A percentile compares a stretch with the other conserved stretches of the same genome.
These are phyloP conservation scores for Pleurotus tuoliensis DNA, from an alignment of 768 basidiomycete species.

Conservation along the genomic window DNA sequence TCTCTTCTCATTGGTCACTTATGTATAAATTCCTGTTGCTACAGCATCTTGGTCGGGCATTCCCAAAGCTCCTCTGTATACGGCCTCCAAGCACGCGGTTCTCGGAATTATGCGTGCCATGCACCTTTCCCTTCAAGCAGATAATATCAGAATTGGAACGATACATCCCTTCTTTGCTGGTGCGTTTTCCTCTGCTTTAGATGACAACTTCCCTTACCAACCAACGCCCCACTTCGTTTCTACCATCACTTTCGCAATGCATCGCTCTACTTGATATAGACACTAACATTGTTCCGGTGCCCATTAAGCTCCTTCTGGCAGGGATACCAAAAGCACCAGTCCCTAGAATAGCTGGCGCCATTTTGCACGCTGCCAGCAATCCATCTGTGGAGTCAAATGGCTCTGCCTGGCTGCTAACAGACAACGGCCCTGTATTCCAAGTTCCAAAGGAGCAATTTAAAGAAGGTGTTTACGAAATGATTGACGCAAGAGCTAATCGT, in stretches of 20 bases:
- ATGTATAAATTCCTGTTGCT: neutral
- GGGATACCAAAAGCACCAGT: conserved; percentile 48
- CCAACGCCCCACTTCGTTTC: no score
- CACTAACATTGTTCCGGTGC: conserved; percentile 39
- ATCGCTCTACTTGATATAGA: conserved; percentile 23
- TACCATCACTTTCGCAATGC: no score
- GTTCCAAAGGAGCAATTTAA: conserved; percentile 44
- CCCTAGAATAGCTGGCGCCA: conserved; percentile 44
- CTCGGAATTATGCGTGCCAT: conserved; percentile 51
- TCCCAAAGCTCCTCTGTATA: conserved; percentile 40
- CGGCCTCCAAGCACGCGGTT: conserved; percentile 51
- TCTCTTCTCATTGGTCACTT: neutral
- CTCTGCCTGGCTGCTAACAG: conserved; percentile 41
- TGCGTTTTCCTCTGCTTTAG: conserved; percentile 16
- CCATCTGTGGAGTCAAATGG: conserved; percentile 41
- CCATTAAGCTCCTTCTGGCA: conserved; percentile 37
- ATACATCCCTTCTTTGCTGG: conserved; percentile 56
- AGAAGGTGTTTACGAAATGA: conserved; percentile 48
- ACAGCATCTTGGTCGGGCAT: conserved; percentile 49
- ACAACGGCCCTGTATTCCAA: conserved; percentile 47
- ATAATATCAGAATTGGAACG: conserved; percentile 39
- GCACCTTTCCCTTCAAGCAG: conserved; percentile 25
- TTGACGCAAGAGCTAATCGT: conserved; percentile 38
- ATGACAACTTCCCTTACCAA: neutral
- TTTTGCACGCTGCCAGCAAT: conserved; percentile 48